phyloP scores from a whole-genome alignment of 2,329 filamentous ascomycete genomes.

The Cadophora gregata region DNA sequence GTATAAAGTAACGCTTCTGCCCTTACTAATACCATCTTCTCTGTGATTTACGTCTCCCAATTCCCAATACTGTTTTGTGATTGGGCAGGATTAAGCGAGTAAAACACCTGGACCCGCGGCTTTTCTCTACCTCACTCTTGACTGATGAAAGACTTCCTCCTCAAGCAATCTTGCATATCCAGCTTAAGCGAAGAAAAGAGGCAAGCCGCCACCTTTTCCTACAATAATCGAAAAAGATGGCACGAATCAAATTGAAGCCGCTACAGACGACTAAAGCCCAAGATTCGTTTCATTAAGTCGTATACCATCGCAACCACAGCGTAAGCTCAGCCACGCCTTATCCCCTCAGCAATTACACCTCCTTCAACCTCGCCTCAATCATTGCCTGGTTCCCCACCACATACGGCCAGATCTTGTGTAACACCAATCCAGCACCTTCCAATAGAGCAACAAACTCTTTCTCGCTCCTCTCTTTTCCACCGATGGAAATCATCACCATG shows the following conservation, averaged over 20 bases:
- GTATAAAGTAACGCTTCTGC: too few species aligned
- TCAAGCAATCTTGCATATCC: background rate
- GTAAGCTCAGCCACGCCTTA: too few species aligned
- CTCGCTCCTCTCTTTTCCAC: constrained; percentile 43
- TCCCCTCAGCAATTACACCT: background rate
- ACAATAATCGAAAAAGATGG: background rate
- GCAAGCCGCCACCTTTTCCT: background rate
- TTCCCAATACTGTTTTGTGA: too few species aligned
- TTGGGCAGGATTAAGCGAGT: too few species aligned
- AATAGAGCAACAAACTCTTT: constrained; percentile 35
- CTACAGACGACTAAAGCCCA: background rate
- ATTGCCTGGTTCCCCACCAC: constrained; percentile 29
- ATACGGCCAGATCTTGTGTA: constrained; percentile 31
- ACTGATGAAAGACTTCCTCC: too few species aligned
- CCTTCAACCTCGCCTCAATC: constrained; percentile 27
- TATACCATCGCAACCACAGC: background rate
- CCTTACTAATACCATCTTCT: too few species aligned
- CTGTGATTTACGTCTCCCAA: too few species aligned
- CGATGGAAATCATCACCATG: constrained; percentile 42
- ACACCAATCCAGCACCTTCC: constrained; percentile 26
- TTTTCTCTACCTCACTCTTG: too few species aligned
- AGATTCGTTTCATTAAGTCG: background rate
- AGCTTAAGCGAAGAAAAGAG: background rate
- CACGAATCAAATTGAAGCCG: background rate
- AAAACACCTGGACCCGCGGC: too few species aligned